A percentile compares a stretch with the other conserved stretches of the same genome.
phyloP scores from a whole-genome alignment of 2,329 filamentous ascomycete genomes.

The Metarhizium rileyi region DNA sequence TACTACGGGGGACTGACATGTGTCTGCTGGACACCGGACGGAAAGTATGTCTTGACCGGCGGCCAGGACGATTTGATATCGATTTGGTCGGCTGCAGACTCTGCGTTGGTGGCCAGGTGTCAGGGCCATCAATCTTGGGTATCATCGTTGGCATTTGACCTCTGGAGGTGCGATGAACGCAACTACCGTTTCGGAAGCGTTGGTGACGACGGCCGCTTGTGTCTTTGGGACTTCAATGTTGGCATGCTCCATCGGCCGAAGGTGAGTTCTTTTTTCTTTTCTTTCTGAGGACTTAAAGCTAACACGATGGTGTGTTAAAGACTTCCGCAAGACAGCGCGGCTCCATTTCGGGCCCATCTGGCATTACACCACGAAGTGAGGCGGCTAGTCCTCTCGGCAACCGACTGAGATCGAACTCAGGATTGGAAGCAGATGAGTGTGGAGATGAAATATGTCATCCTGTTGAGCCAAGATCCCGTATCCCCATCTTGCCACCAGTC shows the following conservation, averaged over 20 bases:
- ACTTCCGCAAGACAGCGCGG: conserved; percentile 32
- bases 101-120: conserved; percentile 77
- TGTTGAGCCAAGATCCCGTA: conserved; percentile 75
- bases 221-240: conserved; percentile 96
- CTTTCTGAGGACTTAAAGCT: too few species aligned
- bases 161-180: conserved; percentile 90
- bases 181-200: conserved; percentile 96
- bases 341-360: conserved; percentile 42
- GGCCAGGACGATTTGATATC: conserved; percentile 94
- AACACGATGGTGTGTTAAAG: conserved; percentile 6
- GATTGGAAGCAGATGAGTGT: conserved; percentile 45
- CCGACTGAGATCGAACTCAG: conserved; percentile 63
- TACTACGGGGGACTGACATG: conserved; percentile 92
- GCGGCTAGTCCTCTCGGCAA: conserved; percentile 49
- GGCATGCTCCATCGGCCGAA: conserved; percentile 92
- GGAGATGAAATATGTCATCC: conserved; percentile 59
- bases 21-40: conserved; percentile 95
- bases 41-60: conserved; percentile 89
- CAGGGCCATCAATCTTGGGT: conserved; percentile 97
- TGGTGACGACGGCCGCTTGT: conserved; percentile 81
- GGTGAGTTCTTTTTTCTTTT: too few species aligned
- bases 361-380: conserved; percentile 44
- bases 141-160: conserved; percentile 85
- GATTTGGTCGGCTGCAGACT: conserved; percentile 86
- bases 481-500: conserved; percentile 81